phyloP scores from a whole-genome alignment of 805 yeast species.

The Wickerhamomyces queroliae region DNA sequence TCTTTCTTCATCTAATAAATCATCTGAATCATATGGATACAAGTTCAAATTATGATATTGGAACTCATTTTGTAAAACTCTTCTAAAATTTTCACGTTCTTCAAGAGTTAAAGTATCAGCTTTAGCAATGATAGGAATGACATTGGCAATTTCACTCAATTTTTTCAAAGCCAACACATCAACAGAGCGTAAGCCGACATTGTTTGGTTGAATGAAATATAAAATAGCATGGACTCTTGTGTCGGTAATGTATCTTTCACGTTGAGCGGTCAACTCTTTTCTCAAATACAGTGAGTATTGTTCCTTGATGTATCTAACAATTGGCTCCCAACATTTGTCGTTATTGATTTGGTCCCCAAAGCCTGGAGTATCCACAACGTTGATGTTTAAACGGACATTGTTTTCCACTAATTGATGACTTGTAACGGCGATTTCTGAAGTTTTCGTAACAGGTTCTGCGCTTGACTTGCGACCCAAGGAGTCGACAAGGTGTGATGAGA shows the following conservation, averaged over 20 bases:
- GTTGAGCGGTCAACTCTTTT: slow-evolving; percentile 90
- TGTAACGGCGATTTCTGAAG: slow-evolving; percentile 76
- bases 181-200: slow-evolving; percentile 75
- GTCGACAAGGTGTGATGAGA: slow-evolving; percentile 72
- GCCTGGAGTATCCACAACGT: slow-evolving; percentile 95
- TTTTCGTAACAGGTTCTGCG: slow-evolving; percentile 72
- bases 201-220: slow-evolving; percentile 87
- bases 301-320: slow-evolving; percentile 89
- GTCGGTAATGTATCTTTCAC: slow-evolving; percentile 78
- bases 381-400: slow-evolving; percentile 78
- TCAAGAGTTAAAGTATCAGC: slow-evolving; percentile 82
- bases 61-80: slow-evolving; percentile 71
- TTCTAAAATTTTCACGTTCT: slow-evolving; percentile 79
- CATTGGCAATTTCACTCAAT: slow-evolving; percentile 85
- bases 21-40: slow-evolving; percentile 78
- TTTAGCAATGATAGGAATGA: slow-evolving; percentile 93
- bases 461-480: slow-evolving; percentile 67
- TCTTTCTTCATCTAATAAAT: slow-evolving; percentile 62
- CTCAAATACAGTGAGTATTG: slow-evolving; percentile 89
- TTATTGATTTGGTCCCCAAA: slow-evolving; percentile 96
- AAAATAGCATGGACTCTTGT: slow-evolving; percentile 91
- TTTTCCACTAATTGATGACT: slow-evolving; percentile 75
- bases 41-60: slow-evolving; percentile 64
- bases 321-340: slow-evolving; percentile 95
- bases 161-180: slow-evolving; percentile 81